Conservation (phyloP, 2,329 filamentous ascomycete species). For the Penicillium sp. region DNA sequence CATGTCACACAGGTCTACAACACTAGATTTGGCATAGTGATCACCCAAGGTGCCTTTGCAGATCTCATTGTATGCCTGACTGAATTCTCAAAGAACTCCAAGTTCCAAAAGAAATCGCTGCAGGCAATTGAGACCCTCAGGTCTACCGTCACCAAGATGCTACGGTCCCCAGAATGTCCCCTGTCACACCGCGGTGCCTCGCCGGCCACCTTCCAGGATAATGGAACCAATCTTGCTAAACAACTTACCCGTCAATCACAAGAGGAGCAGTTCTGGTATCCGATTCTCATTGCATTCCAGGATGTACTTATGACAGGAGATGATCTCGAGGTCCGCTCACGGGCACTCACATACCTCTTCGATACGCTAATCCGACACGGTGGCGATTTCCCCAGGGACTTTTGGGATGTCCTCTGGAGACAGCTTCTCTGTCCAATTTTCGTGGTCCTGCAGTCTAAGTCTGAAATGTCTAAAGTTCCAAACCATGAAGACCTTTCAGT, state of each 20-base stretch:
- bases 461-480: slow-evolving; percentile 91
- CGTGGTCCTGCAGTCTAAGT: slow-evolving; percentile 92
- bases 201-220: slow-evolving; percentile 45
- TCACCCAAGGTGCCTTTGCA: slow-evolving; percentile 93
- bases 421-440: slow-evolving; percentile 98
- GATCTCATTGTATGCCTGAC: slow-evolving; percentile 95
- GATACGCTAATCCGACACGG: slow-evolving; percentile 89
- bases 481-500: slow-evolving; percentile 97
- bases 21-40: slow-evolving; percentile 90
- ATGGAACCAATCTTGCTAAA: slow-evolving; percentile 54
- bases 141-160: slow-evolving; percentile 89
- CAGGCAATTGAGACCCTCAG: slow-evolving; percentile 95
- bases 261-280: slow-evolving; percentile 98
- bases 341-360: slow-evolving; percentile 92
- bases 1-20: slow-evolving; percentile 96
- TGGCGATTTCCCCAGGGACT: slow-evolving; percentile 85
- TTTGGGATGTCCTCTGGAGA: slow-evolving; percentile 98
- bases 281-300: slow-evolving; percentile 95
- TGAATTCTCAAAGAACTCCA: slow-evolving; percentile 97
- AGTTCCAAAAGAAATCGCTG: slow-evolving; percentile 97
- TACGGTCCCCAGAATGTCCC: slow-evolving; percentile 92
- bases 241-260: slow-evolving; percentile 78
- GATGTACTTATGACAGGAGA: slow-evolving; percentile 99
- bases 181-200: slow-evolving; percentile 65
- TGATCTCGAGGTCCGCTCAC: slow-evolving; percentile 88